Conservation (phyloP, 2,329 filamentous ascomycete genomes). For the Penicillium polonicum region DNA sequence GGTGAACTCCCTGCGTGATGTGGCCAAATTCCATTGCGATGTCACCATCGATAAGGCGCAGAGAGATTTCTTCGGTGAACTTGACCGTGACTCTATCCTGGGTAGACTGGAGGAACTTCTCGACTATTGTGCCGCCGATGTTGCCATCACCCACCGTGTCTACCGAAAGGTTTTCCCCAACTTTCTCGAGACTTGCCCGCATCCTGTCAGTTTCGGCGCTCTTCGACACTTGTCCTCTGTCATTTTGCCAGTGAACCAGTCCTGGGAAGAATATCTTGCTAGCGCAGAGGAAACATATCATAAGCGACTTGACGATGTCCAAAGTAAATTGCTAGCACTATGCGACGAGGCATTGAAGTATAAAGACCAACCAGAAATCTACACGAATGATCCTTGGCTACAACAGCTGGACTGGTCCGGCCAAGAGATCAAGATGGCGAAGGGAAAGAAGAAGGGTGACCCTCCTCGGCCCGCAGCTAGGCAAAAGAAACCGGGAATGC, state of each 20-base stretch:
- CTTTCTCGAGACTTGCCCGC: constrained; percentile 86
- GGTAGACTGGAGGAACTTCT: constrained; percentile 76
- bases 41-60: constrained; percentile 86
- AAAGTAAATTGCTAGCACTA: constrained; percentile 69
- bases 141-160: constrained; percentile 88
- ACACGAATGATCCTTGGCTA: constrained; percentile 83
- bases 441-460: constrained; percentile 83
- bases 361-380: constrained; percentile 67
- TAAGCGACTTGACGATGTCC: constrained; percentile 71
- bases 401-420: constrained; percentile 93
- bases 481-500: constrained; percentile 94
- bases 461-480: constrained; percentile 72
- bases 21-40: constrained; percentile 93
- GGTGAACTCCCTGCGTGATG: constrained; percentile 89
- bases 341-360: constrained; percentile 74
- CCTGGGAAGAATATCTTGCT: constrained; percentile 80
- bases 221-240: constrained; percentile 89
- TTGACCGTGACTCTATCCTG: constrained; percentile 69
- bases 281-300: constrained; percentile 85
- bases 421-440: constrained; percentile 86
- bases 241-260: constrained; percentile 83
- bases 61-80: constrained; percentile 80
- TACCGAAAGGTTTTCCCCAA: constrained; percentile 90
- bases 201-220: constrained; percentile 95
- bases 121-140: constrained; percentile 93